Conservation (phyloP, 768 basidiomycete species). For the Macrolepiota albuminosa region DNA sequence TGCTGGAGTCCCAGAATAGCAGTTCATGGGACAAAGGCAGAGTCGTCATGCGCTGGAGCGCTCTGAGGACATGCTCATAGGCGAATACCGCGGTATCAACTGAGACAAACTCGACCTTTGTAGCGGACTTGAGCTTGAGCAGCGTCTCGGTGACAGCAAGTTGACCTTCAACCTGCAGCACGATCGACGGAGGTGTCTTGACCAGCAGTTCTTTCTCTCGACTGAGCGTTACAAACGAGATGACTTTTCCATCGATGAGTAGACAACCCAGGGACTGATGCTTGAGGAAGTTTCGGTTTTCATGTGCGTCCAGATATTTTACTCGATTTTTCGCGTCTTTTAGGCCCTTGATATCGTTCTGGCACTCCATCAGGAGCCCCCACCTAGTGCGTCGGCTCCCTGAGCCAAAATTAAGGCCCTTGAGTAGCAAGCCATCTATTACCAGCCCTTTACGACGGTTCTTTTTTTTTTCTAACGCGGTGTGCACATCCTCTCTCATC, state of each 20-base stretch:
- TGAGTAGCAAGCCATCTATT: not conserved
- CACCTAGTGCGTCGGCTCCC: not conserved
- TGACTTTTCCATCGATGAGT: not conserved
- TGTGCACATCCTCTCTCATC: constrained; percentile 45
- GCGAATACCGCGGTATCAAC: not conserved
- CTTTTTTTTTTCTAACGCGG: not conserved
- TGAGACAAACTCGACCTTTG: not conserved
- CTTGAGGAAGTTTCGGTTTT: not conserved
- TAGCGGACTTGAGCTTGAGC: not conserved
- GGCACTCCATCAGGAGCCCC: not conserved
- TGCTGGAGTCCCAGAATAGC: not conserved
- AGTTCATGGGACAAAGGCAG: not conserved
- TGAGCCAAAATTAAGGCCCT: not conserved
- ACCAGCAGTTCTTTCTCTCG: not conserved
- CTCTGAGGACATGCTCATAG: not conserved
- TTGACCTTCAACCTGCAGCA: not conserved
- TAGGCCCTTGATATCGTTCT: not conserved
- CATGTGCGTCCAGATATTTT: not conserved
- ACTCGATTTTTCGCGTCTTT: not conserved
- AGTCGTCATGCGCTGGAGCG: not conserved
- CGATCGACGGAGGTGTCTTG: not conserved
- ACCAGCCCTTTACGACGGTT: not conserved
- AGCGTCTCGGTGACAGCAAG: not conserved
- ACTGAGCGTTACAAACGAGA: not conserved
- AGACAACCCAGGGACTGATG: constrained; percentile 1